Evolutionary conservation across 768 basidiomycete species (phyloP), one percentile per base, ranked within the genome.

Genomic region (Rickenella mellea): DNA sequence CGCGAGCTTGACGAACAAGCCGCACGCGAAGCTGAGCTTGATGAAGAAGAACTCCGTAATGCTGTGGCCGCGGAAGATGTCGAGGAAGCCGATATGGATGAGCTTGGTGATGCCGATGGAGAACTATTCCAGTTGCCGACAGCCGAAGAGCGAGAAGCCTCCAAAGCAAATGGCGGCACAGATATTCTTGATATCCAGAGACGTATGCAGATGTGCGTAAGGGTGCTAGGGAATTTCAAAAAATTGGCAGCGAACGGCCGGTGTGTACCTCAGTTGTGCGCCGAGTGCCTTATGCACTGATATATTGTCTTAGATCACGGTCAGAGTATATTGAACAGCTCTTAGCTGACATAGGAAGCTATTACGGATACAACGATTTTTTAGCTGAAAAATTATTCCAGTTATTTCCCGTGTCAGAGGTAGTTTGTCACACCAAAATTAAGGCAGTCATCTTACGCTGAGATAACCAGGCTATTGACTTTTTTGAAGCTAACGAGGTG

Each of bases 331-430:
- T 84, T 24, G 79, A 83, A 30, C 94, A 97, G 58, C 67, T 99
- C 37, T 65, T 92, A 9, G 68, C 79, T 21, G 96, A 99, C 52
- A 91, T 98, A 50, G 81, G 81, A 20, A 91, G 76, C 55, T 98
- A 99, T 66, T 98, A 97, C 56, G 96, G 96, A 22, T 99, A 99
- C 66, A 98, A 97, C 53, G 82, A 85, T 5, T 98, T 92, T 66
- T 73, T 99, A 32, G 78, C 83, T 2, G 91, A 94, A 56, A 98
- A 98, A 64, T 67, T 99, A 12, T 93, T 97, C 68, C 80, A 84
- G 47, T 69, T 99, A 17, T 98, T 99, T 66, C 76, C 92, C 2
- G 80, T 93, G 10, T 77, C 81, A 27, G 96, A 99, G 78, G 93
- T 89, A 48, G 71, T 51, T 4, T 25, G 30, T 19, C 40, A 24